Conservation (phyloP, 805 yeast species). For the Metschnikowia picachoensis region DNA sequence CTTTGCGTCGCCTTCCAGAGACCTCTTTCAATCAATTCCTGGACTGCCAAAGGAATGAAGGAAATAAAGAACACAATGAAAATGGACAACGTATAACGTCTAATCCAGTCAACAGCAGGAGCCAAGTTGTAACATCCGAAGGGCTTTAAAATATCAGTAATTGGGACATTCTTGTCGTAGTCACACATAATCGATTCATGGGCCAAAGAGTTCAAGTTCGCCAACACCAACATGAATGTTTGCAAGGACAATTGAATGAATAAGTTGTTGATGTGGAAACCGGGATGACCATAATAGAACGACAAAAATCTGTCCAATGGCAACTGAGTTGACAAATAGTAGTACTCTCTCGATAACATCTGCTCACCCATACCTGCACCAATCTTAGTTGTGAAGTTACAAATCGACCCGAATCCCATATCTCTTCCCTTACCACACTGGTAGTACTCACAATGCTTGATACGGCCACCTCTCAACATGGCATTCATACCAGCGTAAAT, state of each 20-base stretch:
- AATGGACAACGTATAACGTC: constrained; percentile 68
- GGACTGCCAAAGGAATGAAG: constrained; percentile 70
- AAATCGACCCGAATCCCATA: constrained; percentile 77
- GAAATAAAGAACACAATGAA: constrained; percentile 72
- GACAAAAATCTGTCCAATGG: constrained; percentile 77
- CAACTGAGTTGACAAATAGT: constrained; percentile 69
- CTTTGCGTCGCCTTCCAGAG: constrained; percentile 64
- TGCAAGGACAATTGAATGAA: constrained; percentile 63
- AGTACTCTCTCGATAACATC: constrained; percentile 77
- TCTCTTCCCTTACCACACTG: constrained; percentile 89
- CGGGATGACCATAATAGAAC: constrained; percentile 83
- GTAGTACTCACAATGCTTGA: constrained; percentile 76
- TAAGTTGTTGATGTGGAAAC: constrained; percentile 77
- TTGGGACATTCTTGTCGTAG: constrained; percentile 53
- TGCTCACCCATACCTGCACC: constrained; percentile 94
- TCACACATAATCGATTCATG: constrained; percentile 60
- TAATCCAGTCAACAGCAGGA: constrained; percentile 73
- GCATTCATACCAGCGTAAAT: constrained; percentile 87
- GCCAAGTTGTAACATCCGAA: constrained; percentile 66
- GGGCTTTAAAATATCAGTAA: constrained; percentile 61
- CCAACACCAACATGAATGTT: constrained; percentile 51
- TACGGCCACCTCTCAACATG: constrained; percentile 72
- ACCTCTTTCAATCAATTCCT: constrained; percentile 74
- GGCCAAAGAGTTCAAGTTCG: constrained; percentile 62
- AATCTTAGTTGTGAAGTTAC: constrained; percentile 77